These are phyloP conservation scores for Penicillium maclennaniae DNA, from an alignment of 495 filamentous ascomycete genomes.

Conservation along the genomic window DNA sequence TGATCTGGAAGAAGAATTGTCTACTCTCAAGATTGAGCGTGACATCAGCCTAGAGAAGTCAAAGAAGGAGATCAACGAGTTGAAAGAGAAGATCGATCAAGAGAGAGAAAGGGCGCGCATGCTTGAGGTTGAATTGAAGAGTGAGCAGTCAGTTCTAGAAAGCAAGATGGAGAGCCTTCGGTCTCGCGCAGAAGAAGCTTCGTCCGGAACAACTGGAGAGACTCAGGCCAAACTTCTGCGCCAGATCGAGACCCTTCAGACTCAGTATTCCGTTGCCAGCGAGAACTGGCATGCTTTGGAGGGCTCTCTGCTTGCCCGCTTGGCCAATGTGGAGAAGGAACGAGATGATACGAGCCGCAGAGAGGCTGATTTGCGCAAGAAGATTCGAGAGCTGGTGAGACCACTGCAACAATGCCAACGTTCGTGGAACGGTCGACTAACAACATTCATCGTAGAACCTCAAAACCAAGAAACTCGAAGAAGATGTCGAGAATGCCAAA, in stretches of 20 bases:
- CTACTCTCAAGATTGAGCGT: conserved; percentile 71
- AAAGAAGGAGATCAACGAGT: conserved; percentile 62
- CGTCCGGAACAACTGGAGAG: conserved; percentile 75
- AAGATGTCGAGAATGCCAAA: conserved; percentile 72
- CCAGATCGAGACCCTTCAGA: conserved; percentile 93
- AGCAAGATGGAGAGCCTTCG: conserved; percentile 87
- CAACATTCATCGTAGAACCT: conserved; percentile 49
- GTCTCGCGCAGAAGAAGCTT: conserved; percentile 81
- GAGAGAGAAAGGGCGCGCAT: conserved; percentile 68
- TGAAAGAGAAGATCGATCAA: conserved; percentile 68
- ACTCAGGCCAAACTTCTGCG: conserved; percentile 85
- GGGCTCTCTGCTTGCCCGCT: conserved; percentile 68
- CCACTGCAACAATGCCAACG: background rate
- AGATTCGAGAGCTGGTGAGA: conserved; percentile 79
- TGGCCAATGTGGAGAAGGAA: conserved; percentile 79
- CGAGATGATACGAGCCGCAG: conserved; percentile 78
- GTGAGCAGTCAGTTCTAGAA: conserved; percentile 77
- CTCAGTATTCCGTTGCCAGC: conserved; percentile 88
- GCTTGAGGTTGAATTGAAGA: conserved; percentile 74
- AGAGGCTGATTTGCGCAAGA: conserved; percentile 80
- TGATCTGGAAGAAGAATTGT: conserved; percentile 71
- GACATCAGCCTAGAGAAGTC: conserved; percentile 65
- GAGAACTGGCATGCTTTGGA: conserved; percentile 98
- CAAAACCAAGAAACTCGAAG: conserved; percentile 72
- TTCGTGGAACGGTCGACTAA: conserved; percentile 7